A percentile compares a stretch with the other conserved stretches of the same genome.
Evolutionary conservation across 169 alveolate genomes (phyloP).

Genomic region (Eimeria brunetti): DNA sequence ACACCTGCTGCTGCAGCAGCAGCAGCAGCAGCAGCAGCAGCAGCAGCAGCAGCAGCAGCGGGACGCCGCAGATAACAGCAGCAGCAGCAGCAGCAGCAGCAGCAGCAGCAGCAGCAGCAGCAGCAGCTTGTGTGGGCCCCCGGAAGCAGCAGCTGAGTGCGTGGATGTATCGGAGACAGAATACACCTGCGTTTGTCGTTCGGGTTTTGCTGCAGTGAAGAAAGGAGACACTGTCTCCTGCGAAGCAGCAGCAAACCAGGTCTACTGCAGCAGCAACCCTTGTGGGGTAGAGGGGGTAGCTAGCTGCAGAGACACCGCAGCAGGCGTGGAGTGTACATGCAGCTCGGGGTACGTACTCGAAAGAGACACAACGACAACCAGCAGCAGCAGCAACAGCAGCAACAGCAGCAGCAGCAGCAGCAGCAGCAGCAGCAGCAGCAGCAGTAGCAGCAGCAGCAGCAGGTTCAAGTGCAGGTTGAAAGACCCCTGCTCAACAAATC

Average conservation of each 20-base stretch:
- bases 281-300: not conserved
- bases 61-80: not conserved
- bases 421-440: not conserved
- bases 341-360: not conserved
- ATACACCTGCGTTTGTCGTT: not conserved
- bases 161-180: not conserved
- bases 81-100: not conserved
- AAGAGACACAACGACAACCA: not conserved
- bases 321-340: constrained; percentile 11
- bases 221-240: not conserved
- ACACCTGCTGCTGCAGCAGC: not conserved
- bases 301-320: not conserved
- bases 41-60: not conserved
- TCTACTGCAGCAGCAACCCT: not conserved
- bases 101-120: not conserved
- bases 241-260: not conserved
- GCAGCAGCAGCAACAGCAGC: not conserved
- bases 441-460: too few relatives aligned
- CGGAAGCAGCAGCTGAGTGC: not conserved
- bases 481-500: not conserved
- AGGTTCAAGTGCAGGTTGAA: too few relatives aligned
- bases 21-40: not conserved
- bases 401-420: constrained; percentile 14
- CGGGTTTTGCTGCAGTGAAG: not conserved
- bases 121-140: not conserved